Evolutionary conservation across 1,139 yeast genomes (phyloP), one percentile per base, ranked within the genome.

Genomic region (Blastobotrys ciferrii): DNA sequence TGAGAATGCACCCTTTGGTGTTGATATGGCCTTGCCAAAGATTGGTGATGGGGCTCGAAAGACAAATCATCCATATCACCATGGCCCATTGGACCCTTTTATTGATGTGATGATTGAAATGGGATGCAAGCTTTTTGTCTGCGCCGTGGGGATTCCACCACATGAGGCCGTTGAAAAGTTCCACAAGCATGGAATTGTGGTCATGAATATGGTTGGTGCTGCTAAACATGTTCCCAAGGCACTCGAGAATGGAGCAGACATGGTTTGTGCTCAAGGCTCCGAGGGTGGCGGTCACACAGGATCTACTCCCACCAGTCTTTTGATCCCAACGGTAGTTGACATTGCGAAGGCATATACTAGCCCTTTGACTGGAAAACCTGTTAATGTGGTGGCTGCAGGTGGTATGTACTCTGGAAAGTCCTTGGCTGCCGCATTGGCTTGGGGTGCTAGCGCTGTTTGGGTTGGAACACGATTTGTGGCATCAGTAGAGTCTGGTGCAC

Each of bases 281-380:
- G 80, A 75, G 56, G 80, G 80, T 2, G 80, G 80, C 20, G 80
- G 80, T 1, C 80, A 76, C 55, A 62, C 80, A 33, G 80, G 79
- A 0, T 47, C 54, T 17, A 49, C 55, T 12, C 60, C 61, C 1
- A 46, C 57, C 20, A 42, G 53, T 7, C 49, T 49, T 7, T 50
- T 50, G 15, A 74, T 72, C 47, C 64, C 65, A 11, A 72, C 71
- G 43, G 68, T 68, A 28, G 66, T 74, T 39, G 66, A 72, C 15
- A 69, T 74, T 1, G 61, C 55, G 30, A 47, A 51, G 43, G 60
- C 61, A 25, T 48, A 51, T 40, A 58, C 53, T 40, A 53, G 58
- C 11, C 55, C 54, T 18, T 45, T 60, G 31, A 59, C 63, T 6
- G 61, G 60, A 5, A 47, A 52, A 11, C 57, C 58, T 14, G 67